Percentiles rank a stretch among this genome's conserved stretches.
Conservation (phyloP, 805 yeast species). For the Metschnikowia cubensis region DNA sequence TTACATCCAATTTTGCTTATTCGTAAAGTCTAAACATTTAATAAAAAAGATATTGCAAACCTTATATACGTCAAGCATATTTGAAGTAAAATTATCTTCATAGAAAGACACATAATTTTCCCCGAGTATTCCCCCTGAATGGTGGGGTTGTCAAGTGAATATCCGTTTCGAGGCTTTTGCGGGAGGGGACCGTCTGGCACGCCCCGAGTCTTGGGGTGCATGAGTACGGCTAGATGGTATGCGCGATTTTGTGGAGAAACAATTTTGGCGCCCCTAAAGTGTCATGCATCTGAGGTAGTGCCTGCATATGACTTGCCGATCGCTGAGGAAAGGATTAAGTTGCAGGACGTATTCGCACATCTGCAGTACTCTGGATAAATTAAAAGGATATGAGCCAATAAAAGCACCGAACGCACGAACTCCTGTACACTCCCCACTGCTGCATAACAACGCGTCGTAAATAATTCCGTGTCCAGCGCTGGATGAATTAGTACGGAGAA, state of each 20-base stretch:
- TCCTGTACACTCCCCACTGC: neutral
- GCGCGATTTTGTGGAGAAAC: slow-evolving; percentile 1
- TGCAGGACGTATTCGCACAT: neutral
- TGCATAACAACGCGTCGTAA: neutral
- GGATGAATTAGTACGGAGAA: neutral
- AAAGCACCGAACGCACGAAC: neutral
- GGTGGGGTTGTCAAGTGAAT: neutral
- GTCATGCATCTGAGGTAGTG: neutral
- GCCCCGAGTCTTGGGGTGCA: slow-evolving; percentile 1
- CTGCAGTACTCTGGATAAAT: neutral
- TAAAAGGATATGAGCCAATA: neutral
- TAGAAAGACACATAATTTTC: too few species aligned
- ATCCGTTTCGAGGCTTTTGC: neutral
- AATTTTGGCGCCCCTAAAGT: neutral
- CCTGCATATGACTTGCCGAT: neutral
- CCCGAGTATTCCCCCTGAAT: too few species aligned
- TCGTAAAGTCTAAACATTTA: neutral
- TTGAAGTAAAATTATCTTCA: too few species aligned
- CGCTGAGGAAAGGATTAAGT: neutral
- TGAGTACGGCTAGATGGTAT: neutral
- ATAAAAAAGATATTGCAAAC: neutral
- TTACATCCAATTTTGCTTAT: neutral
- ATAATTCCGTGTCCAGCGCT: neutral
- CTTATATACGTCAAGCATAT: neutral
- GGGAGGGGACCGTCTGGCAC: neutral